Percentiles rank a stretch among this genome's conserved stretches.
These are phyloP conservation scores for Stropharia rugosoannulata DNA, from an alignment of 768 basidiomycete species.

Conservation along the genomic window DNA sequence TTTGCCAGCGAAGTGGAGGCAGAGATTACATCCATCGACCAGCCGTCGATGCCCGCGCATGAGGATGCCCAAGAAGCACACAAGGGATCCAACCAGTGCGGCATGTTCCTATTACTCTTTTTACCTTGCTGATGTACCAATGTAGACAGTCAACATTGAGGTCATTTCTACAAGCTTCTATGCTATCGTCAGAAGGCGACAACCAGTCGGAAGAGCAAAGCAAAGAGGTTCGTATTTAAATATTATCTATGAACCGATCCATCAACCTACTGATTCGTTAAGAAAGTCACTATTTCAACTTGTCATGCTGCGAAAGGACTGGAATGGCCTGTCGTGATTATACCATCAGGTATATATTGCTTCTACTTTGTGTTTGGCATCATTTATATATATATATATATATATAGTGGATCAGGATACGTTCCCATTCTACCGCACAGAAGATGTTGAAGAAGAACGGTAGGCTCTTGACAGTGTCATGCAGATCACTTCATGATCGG, in stretches of 20 bases:
- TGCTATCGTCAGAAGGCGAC: conserved; percentile 80
- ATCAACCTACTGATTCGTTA: neutral
- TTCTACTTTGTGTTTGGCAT: neutral
- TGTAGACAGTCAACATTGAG: conserved; percentile 59
- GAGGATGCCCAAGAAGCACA: too few relatives aligned
- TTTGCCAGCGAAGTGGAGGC: conserved; percentile 62
- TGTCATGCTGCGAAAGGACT: conserved; percentile 90
- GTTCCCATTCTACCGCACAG: conserved; percentile 73
- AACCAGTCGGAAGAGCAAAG: conserved; percentile 51
- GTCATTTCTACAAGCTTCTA: conserved; percentile 74
- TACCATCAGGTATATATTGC: conserved; percentile 55
- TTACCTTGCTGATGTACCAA: neutral
- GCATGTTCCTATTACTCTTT: neutral
- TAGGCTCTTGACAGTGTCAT: conserved; percentile 23
- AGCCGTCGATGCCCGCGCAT: neutral
- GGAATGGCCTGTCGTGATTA: conserved; percentile 90
- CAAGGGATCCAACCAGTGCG: too few relatives aligned
- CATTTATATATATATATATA: neutral
- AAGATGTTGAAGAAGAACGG: conserved; percentile 84
- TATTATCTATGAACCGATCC: neutral
- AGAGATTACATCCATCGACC: conserved; percentile 14
- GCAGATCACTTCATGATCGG: neutral
- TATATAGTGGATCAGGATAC: conserved; percentile 64
- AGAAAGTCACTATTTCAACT: conserved; percentile 85
- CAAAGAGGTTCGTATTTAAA: conserved; percentile 35